Percentiles rank a stretch among this genome's conserved stretches.
Conservation (phyloP, 2,329 filamentous ascomycete species). For the Madurella mycetomatis region DNA sequence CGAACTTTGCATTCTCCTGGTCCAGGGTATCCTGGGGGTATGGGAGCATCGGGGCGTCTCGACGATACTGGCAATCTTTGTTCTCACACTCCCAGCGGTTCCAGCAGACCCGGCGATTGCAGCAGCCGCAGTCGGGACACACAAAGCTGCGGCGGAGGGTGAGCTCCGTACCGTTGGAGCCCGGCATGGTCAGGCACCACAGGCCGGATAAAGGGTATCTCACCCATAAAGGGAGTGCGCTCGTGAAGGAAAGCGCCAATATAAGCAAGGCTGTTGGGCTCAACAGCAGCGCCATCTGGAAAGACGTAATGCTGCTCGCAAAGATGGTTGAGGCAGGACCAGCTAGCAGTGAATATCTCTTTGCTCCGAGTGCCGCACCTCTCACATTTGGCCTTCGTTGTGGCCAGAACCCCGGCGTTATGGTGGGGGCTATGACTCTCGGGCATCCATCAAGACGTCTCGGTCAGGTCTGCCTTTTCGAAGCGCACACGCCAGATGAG, state of each 20-base stretch:
- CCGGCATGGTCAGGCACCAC: slow-evolving; percentile 34
- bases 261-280: slow-evolving; percentile 42
- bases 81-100: slow-evolving; percentile 56
- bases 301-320: slow-evolving; percentile 51
- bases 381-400: slow-evolving; percentile 32
- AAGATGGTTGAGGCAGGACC: slow-evolving; percentile 30
- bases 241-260: slow-evolving; percentile 53
- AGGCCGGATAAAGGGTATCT: slow-evolving; percentile 33
- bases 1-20: slow-evolving; percentile 22
- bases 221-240: slow-evolving; percentile 41
- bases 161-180: slow-evolving; percentile 43
- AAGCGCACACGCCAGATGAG: slow-evolving; percentile 54
- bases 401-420: slow-evolving; percentile 5
- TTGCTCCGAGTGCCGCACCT: slow-evolving; percentile 38
- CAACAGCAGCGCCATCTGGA: slow-evolving; percentile 23
- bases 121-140: slow-evolving; percentile 60
- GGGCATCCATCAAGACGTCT: slow-evolving; percentile 55
- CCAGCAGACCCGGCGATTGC: slow-evolving; percentile 59
- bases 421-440: slow-evolving; percentile 4
- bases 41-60: slow-evolving; percentile 38
- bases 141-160: slow-evolving; percentile 59
- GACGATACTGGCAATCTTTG: slow-evolving; percentile 30
- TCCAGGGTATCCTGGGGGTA: slow-evolving; percentile 14
- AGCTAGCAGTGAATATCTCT: slow-evolving; percentile 31
- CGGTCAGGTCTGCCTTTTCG: slow-evolving; percentile 54